Conservation (phyloP, 116 monocot genomes). For the Zostera marina region DNA sequence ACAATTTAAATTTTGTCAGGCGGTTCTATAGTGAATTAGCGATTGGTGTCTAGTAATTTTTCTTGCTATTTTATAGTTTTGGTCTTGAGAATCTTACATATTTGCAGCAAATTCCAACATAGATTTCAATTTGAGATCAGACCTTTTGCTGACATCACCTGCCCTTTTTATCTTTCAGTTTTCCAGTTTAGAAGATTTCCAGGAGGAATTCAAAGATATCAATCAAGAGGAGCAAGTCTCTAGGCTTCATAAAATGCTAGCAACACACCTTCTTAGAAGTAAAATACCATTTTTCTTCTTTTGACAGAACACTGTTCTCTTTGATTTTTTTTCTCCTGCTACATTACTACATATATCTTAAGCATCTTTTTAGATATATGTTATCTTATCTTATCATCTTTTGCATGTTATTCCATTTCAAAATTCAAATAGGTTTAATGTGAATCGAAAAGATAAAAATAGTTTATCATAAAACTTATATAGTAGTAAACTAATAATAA, state of each 20-base stretch:
- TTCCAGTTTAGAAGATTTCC: conserved; percentile 81
- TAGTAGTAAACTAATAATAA: no score
- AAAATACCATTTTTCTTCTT: conserved; percentile 3
- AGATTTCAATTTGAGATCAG: background rate
- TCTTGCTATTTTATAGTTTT: background rate
- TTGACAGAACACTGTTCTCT: background rate
- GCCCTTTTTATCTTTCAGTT: conserved; percentile 33
- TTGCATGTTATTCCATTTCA: no score
- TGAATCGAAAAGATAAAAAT: no score
- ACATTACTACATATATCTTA: no score
- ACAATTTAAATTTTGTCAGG: no score
- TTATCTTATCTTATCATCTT: no score
- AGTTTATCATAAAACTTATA: no score
- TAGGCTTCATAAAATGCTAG: conserved; percentile 93
- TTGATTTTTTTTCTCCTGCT: background rate
- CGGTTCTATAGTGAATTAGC: no score
- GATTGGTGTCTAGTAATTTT: no score
- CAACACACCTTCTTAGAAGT: conserved; percentile 96
- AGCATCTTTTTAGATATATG: no score
- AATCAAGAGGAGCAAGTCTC: conserved; percentile 91
- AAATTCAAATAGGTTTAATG: no score
- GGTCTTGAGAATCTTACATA: background rate
- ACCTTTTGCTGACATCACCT: background rate
- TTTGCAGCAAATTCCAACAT: background rate
- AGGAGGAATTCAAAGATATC: conserved; percentile 93